Base-by-base conservation (phyloP, 2,329 filamentous ascomycete genomes). In the Penicillium sp. region DNA sequence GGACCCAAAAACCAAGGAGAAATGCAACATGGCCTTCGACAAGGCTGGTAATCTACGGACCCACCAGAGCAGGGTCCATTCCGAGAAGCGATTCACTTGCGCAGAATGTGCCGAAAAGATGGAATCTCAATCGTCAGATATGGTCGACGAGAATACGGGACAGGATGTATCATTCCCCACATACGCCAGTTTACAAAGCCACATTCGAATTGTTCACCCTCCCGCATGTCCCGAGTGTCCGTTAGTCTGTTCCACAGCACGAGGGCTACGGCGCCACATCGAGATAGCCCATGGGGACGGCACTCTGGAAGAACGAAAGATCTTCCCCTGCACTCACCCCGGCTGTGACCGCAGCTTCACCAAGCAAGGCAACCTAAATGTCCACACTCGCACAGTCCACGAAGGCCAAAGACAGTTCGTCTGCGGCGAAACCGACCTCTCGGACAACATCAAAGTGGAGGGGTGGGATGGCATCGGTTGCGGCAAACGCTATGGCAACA, bases 301-400 rank as follows among this genome's bases (percentile, higher is more conserved):
- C 7, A 74, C 66, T 22, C 65, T 88, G 9, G 80, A 85, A 55
- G 84, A 89, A 50, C 81, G 87, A 56, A 89, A 85, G 72, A 84
- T 80, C 0, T 84, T 88, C 49, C 71, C 76, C 1, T 96, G 93
- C 70, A 81, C 85, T 0, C 81, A 86, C 67, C 75, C 80, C 0
- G 87, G 82, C 22, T 97, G 92, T 72, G 79, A 77, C 53, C 90
- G 89, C 68, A 84, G 80, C 52, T 97, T 97, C 73, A 92, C 90
- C 18, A 89, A 89, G 69, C 85, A 84, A 59, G 88, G 88, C n/a
- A 97, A 96, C 66, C 80, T 96, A 50, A 89, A 87, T 16, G 84
- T 87, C 0, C 93, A 97, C 69, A 79, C 93, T 53, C 86, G 88
- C 55, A 87, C 84, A 11, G 86, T 88, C 0, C 93, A 97, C 69